A percentile compares a stretch with the other conserved stretches of the same genome.
These are phyloP conservation scores for Komagataella ulmi DNA, from an alignment of 805 yeast species.

Conservation along the genomic window DNA sequence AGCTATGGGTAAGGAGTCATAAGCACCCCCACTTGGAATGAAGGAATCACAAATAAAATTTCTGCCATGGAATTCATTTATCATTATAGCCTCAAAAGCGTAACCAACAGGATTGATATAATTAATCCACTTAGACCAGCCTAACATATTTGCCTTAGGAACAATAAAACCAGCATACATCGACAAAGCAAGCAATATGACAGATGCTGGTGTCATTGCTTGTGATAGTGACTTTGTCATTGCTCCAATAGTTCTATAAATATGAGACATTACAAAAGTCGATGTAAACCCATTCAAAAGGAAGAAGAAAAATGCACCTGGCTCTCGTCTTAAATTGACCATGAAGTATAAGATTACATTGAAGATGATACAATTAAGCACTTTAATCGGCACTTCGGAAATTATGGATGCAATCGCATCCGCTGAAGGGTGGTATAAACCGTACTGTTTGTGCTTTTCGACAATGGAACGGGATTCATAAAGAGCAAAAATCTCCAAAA, in stretches of 20 bases:
- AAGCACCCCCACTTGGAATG: slow-evolving; percentile 31
- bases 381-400: slow-evolving; percentile 40
- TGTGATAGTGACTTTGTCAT: slow-evolving; percentile 19
- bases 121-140: slow-evolving; percentile 38
- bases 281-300: slow-evolving; percentile 26
- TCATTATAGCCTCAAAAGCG: slow-evolving; percentile 29
- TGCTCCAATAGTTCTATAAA: slow-evolving; percentile 28
- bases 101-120: slow-evolving; percentile 31
- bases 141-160: slow-evolving; percentile 29
- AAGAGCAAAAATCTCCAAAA: slow-evolving; percentile 27
- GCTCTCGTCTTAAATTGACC: slow-evolving; percentile 34
- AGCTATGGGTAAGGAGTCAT: slow-evolving; percentile 9
- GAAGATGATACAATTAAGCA: slow-evolving; percentile 28
- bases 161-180: slow-evolving; percentile 35
- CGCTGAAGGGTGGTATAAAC: slow-evolving; percentile 47
- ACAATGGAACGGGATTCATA: slow-evolving; percentile 39
- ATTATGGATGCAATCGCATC: slow-evolving; percentile 41
- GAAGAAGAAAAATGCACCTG: slow-evolving; percentile 45
- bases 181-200: slow-evolving; percentile 23
- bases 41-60: slow-evolving; percentile 21
- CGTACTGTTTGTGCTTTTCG: slow-evolving; percentile 44
- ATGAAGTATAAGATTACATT: slow-evolving; percentile 38
- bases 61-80: slow-evolving; percentile 30
- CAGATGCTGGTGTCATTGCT: slow-evolving; percentile 31
- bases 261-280: slow-evolving; percentile 42